Evolutionary conservation across 1,139 yeast species (phyloP).

Genomic region (Yamadazyma siamensis): DNA sequence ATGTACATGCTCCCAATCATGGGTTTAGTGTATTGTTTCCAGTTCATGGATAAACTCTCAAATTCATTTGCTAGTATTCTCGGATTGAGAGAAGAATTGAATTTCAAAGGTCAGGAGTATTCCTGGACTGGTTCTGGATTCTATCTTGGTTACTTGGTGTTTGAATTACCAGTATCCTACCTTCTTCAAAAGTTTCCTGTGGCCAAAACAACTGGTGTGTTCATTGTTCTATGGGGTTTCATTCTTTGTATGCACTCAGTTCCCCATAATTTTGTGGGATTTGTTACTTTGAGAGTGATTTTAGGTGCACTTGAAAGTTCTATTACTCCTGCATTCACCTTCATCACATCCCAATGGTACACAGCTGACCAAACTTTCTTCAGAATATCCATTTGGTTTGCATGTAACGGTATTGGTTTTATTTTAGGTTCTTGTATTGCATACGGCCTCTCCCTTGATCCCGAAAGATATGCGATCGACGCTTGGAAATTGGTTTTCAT

Average conservation of each 20-base stretch:
- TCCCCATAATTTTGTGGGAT: slow-evolving; percentile 25
- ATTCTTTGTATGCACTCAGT: slow-evolving; percentile 26
- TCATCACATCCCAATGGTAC: slow-evolving; percentile 38
- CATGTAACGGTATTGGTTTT: slow-evolving; percentile 29
- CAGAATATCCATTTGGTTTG: slow-evolving; percentile 27
- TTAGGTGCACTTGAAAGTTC: slow-evolving; percentile 57
- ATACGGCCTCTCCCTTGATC: slow-evolving; percentile 18
- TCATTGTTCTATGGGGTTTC: slow-evolving; percentile 29
- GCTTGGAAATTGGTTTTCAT: slow-evolving; percentile 34
- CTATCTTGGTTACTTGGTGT: slow-evolving; percentile 51
- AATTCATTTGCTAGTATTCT: slow-evolving; percentile 59
- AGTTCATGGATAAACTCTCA: slow-evolving; percentile 64
- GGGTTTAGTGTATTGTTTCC: slow-evolving; percentile 53
- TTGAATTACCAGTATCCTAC: slow-evolving; percentile 45
- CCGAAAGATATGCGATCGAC: slow-evolving; percentile 16
- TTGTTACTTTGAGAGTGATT: slow-evolving; percentile 27
- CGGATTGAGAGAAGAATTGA: slow-evolving; percentile 48
- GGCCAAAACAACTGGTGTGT: slow-evolving; percentile 22
- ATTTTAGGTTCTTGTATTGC: slow-evolving; percentile 27
- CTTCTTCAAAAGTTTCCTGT: slow-evolving; percentile 37
- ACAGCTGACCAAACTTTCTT: slow-evolving; percentile 21
- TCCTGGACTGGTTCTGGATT: slow-evolving; percentile 59
- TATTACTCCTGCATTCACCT: slow-evolving; percentile 54
- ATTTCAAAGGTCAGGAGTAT: slow-evolving; percentile 50
- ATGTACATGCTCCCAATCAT: slow-evolving; percentile 51